These are phyloP conservation scores for Lachancea nothofagi DNA, from an alignment of 805 yeast genomes.

Conservation along the genomic window DNA sequence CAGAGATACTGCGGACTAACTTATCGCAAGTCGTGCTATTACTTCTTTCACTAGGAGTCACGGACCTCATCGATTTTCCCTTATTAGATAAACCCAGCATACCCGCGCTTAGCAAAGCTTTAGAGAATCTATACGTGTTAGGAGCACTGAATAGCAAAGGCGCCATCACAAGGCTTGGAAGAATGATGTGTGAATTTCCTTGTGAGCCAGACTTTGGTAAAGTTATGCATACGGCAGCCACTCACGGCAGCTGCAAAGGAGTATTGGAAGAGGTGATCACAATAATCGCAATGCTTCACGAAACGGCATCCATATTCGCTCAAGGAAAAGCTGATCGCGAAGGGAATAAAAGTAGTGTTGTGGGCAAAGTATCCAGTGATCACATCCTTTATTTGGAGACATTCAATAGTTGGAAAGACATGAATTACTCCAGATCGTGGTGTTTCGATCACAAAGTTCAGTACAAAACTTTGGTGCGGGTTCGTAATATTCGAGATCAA, in stretches of 20 bases:
- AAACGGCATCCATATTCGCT: slow-evolving; percentile 60
- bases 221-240: slow-evolving; percentile 57
- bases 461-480: slow-evolving; percentile 63
- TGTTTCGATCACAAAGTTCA: slow-evolving; percentile 81
- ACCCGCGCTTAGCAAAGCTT: slow-evolving; percentile 63
- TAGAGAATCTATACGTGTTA: slow-evolving; percentile 76
- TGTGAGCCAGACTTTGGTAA: slow-evolving; percentile 87
- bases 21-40: slow-evolving; percentile 69
- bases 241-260: slow-evolving; percentile 45
- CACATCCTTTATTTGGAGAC: slow-evolving; percentile 71
- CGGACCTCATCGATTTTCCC: slow-evolving; percentile 75
- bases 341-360: slow-evolving; percentile 39
- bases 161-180: slow-evolving; percentile 66
- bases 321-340: slow-evolving; percentile 9
- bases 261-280: slow-evolving; percentile 58
- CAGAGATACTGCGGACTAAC: slow-evolving; percentile 88
- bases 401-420: slow-evolving; percentile 69
- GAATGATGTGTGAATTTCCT: slow-evolving; percentile 87
- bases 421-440: slow-evolving; percentile 70
- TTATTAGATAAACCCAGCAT: slow-evolving; percentile 87
- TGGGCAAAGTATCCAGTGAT: slow-evolving; percentile 58
- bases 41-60: slow-evolving; percentile 76
- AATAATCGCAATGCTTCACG: slow-evolving; percentile 79
- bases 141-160: slow-evolving; percentile 86
- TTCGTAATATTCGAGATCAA: slow-evolving; percentile 66